Base-by-base conservation (phyloP, 2,329 filamentous ascomycete genomes). In the Alternaria brassicicola region DNA sequence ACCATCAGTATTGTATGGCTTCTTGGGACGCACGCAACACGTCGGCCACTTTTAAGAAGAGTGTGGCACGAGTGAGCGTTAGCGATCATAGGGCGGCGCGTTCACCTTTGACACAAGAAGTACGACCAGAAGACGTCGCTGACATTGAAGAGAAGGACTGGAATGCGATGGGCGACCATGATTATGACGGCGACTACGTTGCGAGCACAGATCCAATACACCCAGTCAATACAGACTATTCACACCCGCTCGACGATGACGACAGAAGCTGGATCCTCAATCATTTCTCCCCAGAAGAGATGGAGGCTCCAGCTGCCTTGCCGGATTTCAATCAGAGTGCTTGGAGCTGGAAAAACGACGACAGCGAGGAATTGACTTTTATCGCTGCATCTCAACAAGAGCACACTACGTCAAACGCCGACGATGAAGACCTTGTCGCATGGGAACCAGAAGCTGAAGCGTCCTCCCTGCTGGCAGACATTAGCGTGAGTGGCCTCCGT, bases 131-230 rank as follows among this genome's bases (percentile, higher is more conserved):
- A 15, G 69, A 74, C 9, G 43, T 73, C 8, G 43, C 55, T 1
- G 47, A 63, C 2, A 30, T 10, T 2, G 21, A 21, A 15, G 21
- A 36, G 23, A n/a, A 39, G 4, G 8, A 49, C 4, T 54, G 57
- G 52, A 26, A 15, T 15, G 39, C 63, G 1, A 59, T 59, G 48
- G 46, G 46, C 6, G 58, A 47, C 4, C 39, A 61, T 4, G 51
- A 65, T 2, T 69, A 68, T 9, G 66, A 71, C 21, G 65, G 59
- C 1, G 51, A 66, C 9, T 69, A 64, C 36, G 35, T 62, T 6
- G 65, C 53, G 2, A 69, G 64, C 30, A 68, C 63, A 1, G 70
- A 72, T 50, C 66, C 70, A 4, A 8, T 73, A 0, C 69, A 72
- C 35, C 70, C 67, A 3, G 57, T 70, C 13, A 59, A 23, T 17